phyloP scores from a whole-genome alignment of 371 early-diverging fungal genomes.

The Lichtheimia ornata region DNA sequence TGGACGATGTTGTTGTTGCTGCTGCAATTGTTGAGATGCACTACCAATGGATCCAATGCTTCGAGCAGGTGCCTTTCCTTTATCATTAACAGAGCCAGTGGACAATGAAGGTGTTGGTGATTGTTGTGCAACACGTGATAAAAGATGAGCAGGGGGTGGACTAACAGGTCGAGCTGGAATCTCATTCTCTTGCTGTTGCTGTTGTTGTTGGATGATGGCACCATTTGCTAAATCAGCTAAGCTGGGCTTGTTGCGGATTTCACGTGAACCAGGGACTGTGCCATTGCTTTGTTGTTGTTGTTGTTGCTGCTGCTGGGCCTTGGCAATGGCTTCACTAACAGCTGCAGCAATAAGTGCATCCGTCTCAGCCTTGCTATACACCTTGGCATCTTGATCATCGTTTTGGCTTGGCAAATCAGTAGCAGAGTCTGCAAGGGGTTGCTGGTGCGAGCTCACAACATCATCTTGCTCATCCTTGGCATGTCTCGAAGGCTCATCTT shows the following conservation, averaged over 20 bases:
- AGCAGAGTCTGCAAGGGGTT: slow-evolving; percentile 1
- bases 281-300: slow-evolving; percentile 23
- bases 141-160: slow-evolving; percentile 23
- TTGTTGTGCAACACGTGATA: slow-evolving; percentile 15
- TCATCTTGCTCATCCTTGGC: slow-evolving; percentile 1
- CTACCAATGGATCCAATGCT: background rate
- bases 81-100: slow-evolving; percentile 24
- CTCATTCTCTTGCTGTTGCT: slow-evolving; percentile 1
- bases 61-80: slow-evolving; percentile 16
- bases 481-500: background rate
- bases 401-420: background rate
- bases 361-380: slow-evolving; percentile 26
- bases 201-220: background rate
- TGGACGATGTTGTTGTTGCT: slow-evolving; percentile 6
- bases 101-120: slow-evolving; percentile 7
- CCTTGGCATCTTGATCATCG: slow-evolving; percentile 11
- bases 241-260: slow-evolving; percentile 7
- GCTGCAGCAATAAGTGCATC: slow-evolving; percentile 44
- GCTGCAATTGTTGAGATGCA: slow-evolving; percentile 1
- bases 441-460: background rate
- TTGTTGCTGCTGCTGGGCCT: slow-evolving; percentile 8
- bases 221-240: slow-evolving; percentile 18
- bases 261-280: background rate
- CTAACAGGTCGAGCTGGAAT: slow-evolving; percentile 20
- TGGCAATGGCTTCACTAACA: slow-evolving; percentile 33